phyloP scores from a whole-genome alignment of 164 flowering plant species.

The Annona squamosa region DNA sequence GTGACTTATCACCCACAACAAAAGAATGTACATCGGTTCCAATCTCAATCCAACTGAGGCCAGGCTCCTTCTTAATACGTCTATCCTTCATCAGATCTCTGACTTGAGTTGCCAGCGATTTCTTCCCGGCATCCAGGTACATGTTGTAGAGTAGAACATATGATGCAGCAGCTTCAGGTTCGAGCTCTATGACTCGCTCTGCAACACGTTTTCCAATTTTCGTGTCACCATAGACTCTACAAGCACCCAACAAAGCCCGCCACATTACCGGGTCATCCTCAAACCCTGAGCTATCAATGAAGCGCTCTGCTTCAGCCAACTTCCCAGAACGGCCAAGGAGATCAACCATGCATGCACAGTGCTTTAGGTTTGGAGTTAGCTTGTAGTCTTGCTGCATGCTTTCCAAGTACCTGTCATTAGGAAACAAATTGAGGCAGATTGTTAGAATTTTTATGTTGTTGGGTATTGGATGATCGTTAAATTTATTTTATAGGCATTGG shows the following conservation, averaged over 20 bases:
- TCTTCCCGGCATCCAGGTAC: conserved; percentile 33
- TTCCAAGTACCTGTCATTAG: conserved; percentile 29
- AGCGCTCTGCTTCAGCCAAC: conserved; percentile 45
- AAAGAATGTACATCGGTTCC: conserved; percentile 39
- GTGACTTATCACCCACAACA: conserved; percentile 39
- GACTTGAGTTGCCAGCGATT: conserved; percentile 24
- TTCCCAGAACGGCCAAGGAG: conserved; percentile 61
- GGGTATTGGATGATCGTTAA: background rate
- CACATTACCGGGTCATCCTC: conserved; percentile 44
- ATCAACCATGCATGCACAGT: conserved; percentile 49
- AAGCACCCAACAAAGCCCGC: conserved; percentile 53
- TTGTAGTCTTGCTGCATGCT: conserved; percentile 37
- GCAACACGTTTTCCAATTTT: conserved; percentile 34
- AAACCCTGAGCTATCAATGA: conserved; percentile 35
- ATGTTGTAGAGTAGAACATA: conserved; percentile 58
- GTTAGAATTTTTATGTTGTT: background rate
- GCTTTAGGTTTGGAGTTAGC: conserved; percentile 37
- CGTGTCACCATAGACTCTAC: conserved; percentile 36
- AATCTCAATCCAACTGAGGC: conserved; percentile 55
- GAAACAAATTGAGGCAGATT: conserved; percentile 1
- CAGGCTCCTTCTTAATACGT: conserved; percentile 58
- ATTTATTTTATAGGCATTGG: background rate
- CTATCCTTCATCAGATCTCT: conserved; percentile 42
- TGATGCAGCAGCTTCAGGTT: conserved; percentile 50
- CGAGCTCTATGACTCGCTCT: conserved; percentile 48